Base-by-base conservation (phyloP, 768 basidiomycete species). In the Rhodotorula diobovata region DNA sequence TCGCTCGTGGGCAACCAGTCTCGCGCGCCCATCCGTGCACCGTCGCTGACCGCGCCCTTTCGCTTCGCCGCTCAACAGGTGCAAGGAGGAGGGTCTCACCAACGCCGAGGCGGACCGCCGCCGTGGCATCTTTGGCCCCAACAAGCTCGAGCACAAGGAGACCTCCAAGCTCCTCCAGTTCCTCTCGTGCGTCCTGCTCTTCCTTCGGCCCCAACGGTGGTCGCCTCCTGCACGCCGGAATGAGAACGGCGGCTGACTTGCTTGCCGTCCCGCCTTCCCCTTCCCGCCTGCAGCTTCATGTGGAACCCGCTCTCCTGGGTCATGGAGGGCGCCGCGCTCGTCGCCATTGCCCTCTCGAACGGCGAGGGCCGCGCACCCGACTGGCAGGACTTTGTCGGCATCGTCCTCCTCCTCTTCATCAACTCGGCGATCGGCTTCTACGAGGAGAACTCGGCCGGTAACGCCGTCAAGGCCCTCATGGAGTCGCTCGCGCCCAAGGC, bases 221-320 rank as follows among this genome's bases (percentile, higher is more conserved):
- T n/a, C n/a, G n/a, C n/a, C n/a, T n/a, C n/a, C n/a, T n/a, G n/a
- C n/a, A n/a, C n/a, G n/a, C n/a, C n/a, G n/a, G n/a, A n/a, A n/a
- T n/a, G n/a, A n/a, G n/a, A n/a, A n/a, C n/a, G n/a, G n/a, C n/a
- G n/a, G 14, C 28, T 30, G 21, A n/a, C 35, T 4, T 23, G 30
- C 43, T 14, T 2, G 18, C 3, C 41, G 65, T 71, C 23, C 59
- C 61, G 9, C 30, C 11, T 18, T 43, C 41, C 18, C 41, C 15
- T 10, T 0, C 56, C 1, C 37, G 9, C 34, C 34, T 16, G 11
- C 57, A 75, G 76, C 80, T 98, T 98, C 86, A 98, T 97, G 95
- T 98, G 95, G 95, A 98, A 98, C 83, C 95, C 95, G 55, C 85
- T 98, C 21, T 98, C 95, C 45, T 98, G 95, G 95, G 95, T 98